Base-by-base conservation (phyloP, 2,329 filamentous ascomycete genomes). In the Alternaria longipes region DNA sequence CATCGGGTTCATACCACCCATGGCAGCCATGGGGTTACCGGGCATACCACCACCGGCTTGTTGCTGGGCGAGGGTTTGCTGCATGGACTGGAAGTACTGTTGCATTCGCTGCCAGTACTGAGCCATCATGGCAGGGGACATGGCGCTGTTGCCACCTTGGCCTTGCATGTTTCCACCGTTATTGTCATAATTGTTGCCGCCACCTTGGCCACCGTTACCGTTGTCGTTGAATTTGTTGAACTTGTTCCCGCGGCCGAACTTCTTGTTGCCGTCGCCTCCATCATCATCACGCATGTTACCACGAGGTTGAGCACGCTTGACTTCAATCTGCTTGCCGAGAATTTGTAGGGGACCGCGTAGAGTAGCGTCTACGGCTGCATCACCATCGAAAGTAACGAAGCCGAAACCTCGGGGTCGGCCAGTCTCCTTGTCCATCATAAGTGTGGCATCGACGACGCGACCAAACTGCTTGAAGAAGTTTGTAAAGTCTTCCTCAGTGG, bases 391-490 rank as follows among this genome's bases (percentile, higher is more conserved):
- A 0, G 95, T 99, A 54, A 99, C 95, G 78, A 99, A 99, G 14
- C 95, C 95, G 74, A 99, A 99, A 2, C 95, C 95, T 75, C 95
- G 87, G 3, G 95, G 95, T 41, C 95, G 89, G n/a, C 95, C 95
- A 1, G 95, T 99, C 79, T 99, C 95, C 81, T 99, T 99, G 79
- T 99, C 95, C 89, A 99, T 99, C 95, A 99, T 99, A 3, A 99
- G 88, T 0, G 95, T 99, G 2, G 95, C 95, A 81, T 99, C 95
- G 40, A 99, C 90, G 20, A 99, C 95, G 63, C 94, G 90, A 28
- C 95, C 95, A 73, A 98, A 99, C 74, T 97, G 92, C 74, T 91
- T 93, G 82, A 99, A 99, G 81, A 97, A 99, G 62, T 95, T 90
- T 75, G 93, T 93, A 79, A 99, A 99, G 77, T 98, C 93, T 64